Conservation (phyloP, 768 basidiomycete genomes). For the Termitomyces sp. region DNA sequence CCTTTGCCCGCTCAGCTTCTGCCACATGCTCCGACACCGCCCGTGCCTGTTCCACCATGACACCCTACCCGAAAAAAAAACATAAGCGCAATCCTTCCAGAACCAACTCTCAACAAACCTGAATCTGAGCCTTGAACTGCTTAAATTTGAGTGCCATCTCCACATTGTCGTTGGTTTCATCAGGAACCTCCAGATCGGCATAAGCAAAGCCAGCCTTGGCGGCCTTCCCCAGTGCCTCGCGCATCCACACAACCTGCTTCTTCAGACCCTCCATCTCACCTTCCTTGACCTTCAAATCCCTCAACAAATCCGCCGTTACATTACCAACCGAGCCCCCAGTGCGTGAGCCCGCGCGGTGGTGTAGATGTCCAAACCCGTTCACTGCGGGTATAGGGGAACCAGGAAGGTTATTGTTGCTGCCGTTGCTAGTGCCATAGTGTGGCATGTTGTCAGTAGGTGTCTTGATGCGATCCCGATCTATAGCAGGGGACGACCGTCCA, state of each 20-base stretch:
- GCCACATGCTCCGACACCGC: constrained; percentile 72
- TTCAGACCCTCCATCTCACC: constrained; percentile 72
- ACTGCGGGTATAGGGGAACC: constrained; percentile 43
- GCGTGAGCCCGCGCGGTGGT: constrained; percentile 34
- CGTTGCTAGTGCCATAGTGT: neutral
- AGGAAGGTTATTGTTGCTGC: constrained; percentile 27
- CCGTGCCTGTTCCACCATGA: constrained; percentile 71
- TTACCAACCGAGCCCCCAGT: constrained; percentile 58
- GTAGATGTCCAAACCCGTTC: constrained; percentile 49
- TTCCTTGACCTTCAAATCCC: constrained; percentile 81
- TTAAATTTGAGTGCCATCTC: constrained; percentile 83
- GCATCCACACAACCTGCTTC: constrained; percentile 84
- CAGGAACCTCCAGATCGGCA: constrained; percentile 36
- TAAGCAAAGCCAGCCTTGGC: constrained; percentile 75
- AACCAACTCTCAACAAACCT: constrained; percentile 48
- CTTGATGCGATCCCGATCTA: constrained; percentile 44
- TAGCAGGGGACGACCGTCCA: constrained; percentile 37
- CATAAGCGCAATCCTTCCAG: neutral
- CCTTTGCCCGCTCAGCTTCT: constrained; percentile 74
- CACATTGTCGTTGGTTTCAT: constrained; percentile 40
- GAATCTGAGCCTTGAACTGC: constrained; percentile 81
- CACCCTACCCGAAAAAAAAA: constrained; percentile 48
- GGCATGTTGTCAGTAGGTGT: constrained; percentile 49
- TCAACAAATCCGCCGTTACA: constrained; percentile 69
- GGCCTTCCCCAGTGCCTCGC: constrained; percentile 72